Evolutionary conservation across 306 rosid genomes (phyloP), one percentile per base, ranked within the genome.

Genomic region (Gastrolobium villosum): DNA sequence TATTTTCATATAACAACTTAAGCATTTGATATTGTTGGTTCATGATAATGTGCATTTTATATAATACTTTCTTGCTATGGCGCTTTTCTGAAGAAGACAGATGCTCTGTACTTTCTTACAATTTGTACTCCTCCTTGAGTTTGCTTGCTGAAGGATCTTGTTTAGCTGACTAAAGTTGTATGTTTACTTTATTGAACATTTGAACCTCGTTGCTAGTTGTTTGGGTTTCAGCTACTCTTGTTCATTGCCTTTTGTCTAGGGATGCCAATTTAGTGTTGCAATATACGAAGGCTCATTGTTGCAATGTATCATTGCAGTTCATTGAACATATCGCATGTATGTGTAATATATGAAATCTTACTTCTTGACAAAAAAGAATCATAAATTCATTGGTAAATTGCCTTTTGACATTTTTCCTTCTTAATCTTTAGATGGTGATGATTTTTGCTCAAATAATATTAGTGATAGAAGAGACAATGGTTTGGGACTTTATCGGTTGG

Each of bases 401-500:
- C 54, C 37, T 55, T 71, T 70, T 65, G 32, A 79, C 65, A 1
- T n/a, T 34, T 76, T 49, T 72, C 63, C 28, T 45, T 28, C 77
- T 53, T 56, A 75, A 75, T 74, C 45, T 81, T 65, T 83, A 89
- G 91, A 87, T 65, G 88, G 67, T 31, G 86, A 88, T 83, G 82
- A 28, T 65, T 65, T 45, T 67, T 50, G 64, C 87, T 50, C 86
- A 46, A 77, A 78, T 72, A 81, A 82, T 13, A 64, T 54, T 62
- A 78, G 82, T 59, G 87, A 82, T 60, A 61, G 53, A 60, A 82
- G 76, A 77, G 82, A 86, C 76, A 54, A 72, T 49, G 73, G 83
- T 64, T 84, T 84, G 74, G 80, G 86, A 48, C 86, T 92, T 79
- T 94, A 94, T 80, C 80, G 87, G 72, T 79, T 94, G 89, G 97